These are phyloP conservation scores for Mortierella polycephala DNA, from an alignment of 371 early-diverging fungal genomes.

Conservation along the genomic window DNA sequence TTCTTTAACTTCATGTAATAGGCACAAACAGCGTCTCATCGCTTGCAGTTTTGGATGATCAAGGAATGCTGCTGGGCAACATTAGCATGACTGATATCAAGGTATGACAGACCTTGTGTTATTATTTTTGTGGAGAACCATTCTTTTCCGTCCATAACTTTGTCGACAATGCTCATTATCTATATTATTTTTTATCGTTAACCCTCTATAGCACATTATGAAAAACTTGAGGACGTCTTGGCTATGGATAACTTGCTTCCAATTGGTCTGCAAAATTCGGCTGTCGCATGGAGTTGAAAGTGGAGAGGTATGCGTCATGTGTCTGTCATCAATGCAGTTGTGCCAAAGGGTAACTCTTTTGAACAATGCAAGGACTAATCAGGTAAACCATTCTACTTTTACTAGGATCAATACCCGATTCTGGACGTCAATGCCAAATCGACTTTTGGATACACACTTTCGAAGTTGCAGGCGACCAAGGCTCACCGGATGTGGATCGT, in stretches of 20 bases:
- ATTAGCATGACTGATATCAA: conserved; percentile 80
- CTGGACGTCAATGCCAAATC: conserved; percentile 80
- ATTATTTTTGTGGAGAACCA: background rate
- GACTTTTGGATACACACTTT: conserved; percentile 74
- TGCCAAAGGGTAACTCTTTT: too few relatives aligned
- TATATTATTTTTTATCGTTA: background rate
- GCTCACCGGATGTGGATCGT: conserved; percentile 89
- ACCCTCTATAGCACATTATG: conserved; percentile 29
- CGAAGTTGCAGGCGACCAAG: conserved; percentile 82
- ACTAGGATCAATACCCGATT: conserved; percentile 77
- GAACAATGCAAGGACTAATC: too few relatives aligned
- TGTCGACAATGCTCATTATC: too few relatives aligned
- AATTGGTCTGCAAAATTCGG: conserved; percentile 51
- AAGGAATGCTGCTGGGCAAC: conserved; percentile 72
- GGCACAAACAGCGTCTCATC: conserved; percentile 70
- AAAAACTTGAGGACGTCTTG: conserved; percentile 47
- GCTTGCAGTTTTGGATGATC: conserved; percentile 67
- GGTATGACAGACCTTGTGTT: conserved; percentile 13
- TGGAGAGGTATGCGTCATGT: conserved; percentile 21
- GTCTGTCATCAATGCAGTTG: background rate
- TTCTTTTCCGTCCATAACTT: background rate
- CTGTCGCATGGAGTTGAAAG: conserved; percentile 44
- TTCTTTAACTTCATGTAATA: conserved; percentile 8
- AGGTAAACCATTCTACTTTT: background rate
- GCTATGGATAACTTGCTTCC: conserved; percentile 52